These are phyloP conservation scores for Venturia oleaginea DNA, from an alignment of 2,329 filamentous ascomycete species.

Conservation along the genomic window DNA sequence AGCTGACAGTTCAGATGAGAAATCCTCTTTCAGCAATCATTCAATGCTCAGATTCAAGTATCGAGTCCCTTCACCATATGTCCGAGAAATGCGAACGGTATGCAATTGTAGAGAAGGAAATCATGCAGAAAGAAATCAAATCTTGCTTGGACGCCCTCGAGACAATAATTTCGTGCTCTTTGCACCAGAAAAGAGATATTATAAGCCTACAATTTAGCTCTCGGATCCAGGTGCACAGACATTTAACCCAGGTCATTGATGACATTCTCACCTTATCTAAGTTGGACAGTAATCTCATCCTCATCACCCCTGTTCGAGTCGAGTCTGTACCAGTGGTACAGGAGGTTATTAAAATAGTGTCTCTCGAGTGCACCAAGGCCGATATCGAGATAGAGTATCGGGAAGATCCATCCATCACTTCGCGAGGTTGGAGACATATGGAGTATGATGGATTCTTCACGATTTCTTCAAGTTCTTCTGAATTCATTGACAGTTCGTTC, in stretches of 20 bases:
- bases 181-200: conserved; percentile 36
- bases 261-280: conserved; percentile 21
- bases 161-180: conserved; percentile 35
- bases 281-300: conserved; percentile 10
- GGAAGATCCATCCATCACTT: conserved; percentile 7
- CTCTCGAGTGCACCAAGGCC: not conserved
- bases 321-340: not conserved
- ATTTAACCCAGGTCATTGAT: conserved; percentile 17
- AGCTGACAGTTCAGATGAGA: conserved; percentile 14
- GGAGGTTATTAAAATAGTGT: conserved; percentile 7
- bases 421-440: not conserved
- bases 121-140: conserved; percentile 14
- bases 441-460: conserved; percentile 1
- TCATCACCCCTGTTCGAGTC: not conserved
- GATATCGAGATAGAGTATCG: not conserved
- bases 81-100: conserved; percentile 12
- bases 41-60: conserved; percentile 12
- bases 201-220: not conserved
- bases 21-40: conserved; percentile 17
- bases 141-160: conserved; percentile 26
- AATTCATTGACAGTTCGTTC: not conserved
- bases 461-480: conserved; percentile 8
- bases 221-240: not conserved
- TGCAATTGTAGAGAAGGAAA: not conserved
- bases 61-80: conserved; percentile 4